Conservation (phyloP, 2,329 filamentous ascomycete species). For the Rutstroemia sydowiana region DNA sequence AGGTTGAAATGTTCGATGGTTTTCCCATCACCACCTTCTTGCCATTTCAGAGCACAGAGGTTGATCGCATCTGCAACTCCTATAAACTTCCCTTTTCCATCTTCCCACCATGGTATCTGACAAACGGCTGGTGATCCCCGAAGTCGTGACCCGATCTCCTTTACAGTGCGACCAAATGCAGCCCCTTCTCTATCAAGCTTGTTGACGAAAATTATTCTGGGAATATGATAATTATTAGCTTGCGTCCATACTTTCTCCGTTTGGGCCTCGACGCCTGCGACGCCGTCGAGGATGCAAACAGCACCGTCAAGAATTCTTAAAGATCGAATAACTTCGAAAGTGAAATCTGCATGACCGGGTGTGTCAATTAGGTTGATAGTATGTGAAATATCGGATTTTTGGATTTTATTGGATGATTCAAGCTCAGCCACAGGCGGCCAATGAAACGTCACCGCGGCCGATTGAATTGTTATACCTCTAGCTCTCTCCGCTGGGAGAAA, state of each 20-base stretch:
- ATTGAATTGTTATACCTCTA: constrained; percentile 94
- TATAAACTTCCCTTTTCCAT: constrained; percentile 62
- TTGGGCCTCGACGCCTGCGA: constrained; percentile 91
- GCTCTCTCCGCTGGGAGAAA: constrained; percentile 89
- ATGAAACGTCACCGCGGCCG: constrained; percentile 87
- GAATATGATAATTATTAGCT: constrained; percentile 77
- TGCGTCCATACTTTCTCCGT: constrained; percentile 96
- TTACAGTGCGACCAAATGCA: constrained; percentile 74
- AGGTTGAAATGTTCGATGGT: constrained; percentile 48
- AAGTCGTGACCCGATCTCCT: constrained; percentile 74
- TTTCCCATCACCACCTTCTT: constrained; percentile 58
- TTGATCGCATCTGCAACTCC: constrained; percentile 81
- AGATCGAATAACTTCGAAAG: constrained; percentile 90
- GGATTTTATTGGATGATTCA: constrained; percentile 25
- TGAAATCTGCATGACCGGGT: constrained; percentile 93
- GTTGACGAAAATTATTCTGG: constrained; percentile 74
- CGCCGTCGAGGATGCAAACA: constrained; percentile 87
- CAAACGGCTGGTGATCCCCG: constrained; percentile 84
- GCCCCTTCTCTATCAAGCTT: constrained; percentile 81
- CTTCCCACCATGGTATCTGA: constrained; percentile 90
- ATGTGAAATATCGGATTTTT: constrained; percentile 50
- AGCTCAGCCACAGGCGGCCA: constrained; percentile 60
- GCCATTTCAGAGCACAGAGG: constrained; percentile 68
- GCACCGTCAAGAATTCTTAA: constrained; percentile 82
- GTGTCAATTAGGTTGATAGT: constrained; percentile 92